phyloP scores from a whole-genome alignment of 1,284 basidiomycete species.

The Anthracocystis walkeri region DNA sequence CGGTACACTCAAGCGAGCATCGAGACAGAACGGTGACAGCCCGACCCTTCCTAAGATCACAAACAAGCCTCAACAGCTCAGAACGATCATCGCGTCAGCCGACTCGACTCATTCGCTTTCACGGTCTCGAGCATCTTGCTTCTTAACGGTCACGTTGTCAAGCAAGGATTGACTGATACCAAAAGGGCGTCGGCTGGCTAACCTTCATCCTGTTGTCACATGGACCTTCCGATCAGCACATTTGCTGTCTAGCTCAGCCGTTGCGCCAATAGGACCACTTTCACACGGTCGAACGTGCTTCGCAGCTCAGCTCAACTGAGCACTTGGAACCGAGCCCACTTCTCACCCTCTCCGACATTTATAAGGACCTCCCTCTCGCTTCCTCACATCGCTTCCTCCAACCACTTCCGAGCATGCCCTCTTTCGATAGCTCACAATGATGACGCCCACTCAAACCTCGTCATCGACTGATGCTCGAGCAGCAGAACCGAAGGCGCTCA shows the following conservation, averaged over 20 bases:
- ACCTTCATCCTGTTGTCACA: background rate
- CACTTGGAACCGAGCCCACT: background rate
- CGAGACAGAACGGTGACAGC: background rate
- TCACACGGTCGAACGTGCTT: too few relatives aligned
- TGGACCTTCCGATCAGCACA: constrained; percentile 1
- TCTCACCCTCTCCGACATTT: background rate
- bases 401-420: background rate
- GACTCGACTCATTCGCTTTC: background rate
- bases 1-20: background rate
- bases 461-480: constrained; percentile 22
- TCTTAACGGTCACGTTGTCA: background rate
- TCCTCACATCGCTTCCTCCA: background rate
- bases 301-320: background rate
- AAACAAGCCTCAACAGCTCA: background rate
- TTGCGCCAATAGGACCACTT: background rate
- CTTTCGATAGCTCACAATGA: background rate
- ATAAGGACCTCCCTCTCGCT: background rate
- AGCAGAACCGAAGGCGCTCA: constrained; percentile 17
- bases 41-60: background rate
- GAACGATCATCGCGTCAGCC: background rate
- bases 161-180: background rate
- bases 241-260: background rate
- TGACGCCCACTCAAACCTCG: constrained; percentile 7
- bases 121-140: background rate
- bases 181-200: background rate